Conservation (phyloP, 257 asterid genomes). For the Gardenia jasminoides region DNA sequence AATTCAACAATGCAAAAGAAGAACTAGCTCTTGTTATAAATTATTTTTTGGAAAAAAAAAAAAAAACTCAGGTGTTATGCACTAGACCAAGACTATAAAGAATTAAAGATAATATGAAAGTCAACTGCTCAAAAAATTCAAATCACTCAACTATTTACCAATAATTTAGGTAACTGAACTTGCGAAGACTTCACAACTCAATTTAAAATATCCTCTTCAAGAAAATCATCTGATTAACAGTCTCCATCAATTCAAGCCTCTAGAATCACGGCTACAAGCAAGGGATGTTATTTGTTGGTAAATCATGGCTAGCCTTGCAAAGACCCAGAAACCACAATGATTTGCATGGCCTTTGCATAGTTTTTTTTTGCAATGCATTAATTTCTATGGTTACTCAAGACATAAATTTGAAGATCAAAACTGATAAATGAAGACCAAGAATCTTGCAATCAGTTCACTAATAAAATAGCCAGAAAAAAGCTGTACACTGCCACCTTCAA, state of each 20-base stretch:
- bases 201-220: neutral
- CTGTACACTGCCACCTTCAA: neutral
- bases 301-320: neutral
- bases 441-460: neutral
- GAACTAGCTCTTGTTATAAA: neutral
- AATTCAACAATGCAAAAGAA: neutral
- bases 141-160: neutral
- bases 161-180: neutral
- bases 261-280: neutral
- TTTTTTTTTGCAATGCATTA: neutral
- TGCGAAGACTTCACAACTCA: neutral
- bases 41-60: neutral
- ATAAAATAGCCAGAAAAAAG: neutral
- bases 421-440: neutral
- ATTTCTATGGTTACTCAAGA: neutral
- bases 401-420: neutral
- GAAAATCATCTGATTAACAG: neutral
- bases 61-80: neutral
- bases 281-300: neutral
- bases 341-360: neutral
- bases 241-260: neutral
- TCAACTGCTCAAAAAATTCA: neutral
- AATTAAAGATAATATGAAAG: neutral
- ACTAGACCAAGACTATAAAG: neutral
- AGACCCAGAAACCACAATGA: neutral